These are phyloP conservation scores for Nicotiana benthamiana DNA, from an alignment of 257 asterid genomes.

Conservation along the genomic window DNA sequence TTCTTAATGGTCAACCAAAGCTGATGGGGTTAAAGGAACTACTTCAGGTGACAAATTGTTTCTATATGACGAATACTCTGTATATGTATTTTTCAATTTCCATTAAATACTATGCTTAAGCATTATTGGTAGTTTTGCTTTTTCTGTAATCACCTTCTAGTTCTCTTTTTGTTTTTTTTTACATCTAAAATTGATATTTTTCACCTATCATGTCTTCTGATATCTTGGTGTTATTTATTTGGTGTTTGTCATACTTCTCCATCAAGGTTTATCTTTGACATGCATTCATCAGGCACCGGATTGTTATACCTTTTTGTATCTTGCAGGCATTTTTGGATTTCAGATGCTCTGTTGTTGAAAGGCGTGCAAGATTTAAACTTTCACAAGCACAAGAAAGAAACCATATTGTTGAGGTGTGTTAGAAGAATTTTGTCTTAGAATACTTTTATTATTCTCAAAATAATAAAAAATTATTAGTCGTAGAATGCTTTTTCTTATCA, in stretches of 20 bases:
- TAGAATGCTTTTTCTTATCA: neutral
- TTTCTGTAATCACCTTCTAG: neutral
- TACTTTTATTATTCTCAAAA: no score
- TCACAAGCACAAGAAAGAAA: slow-evolving; percentile 78
- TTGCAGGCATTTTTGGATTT: slow-evolving; percentile 88
- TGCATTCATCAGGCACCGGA: neutral
- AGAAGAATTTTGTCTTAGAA: neutral
- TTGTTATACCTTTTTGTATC: neutral
- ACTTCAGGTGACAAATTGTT: slow-evolving; percentile 66
- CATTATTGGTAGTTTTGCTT: neutral
- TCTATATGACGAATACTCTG: neutral
- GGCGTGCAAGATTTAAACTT: slow-evolving; percentile 80
- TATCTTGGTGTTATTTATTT: neutral
- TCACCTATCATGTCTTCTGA: neutral
- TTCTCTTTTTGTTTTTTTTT: neutral
- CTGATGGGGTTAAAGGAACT: slow-evolving; percentile 90
- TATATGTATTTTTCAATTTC: neutral
- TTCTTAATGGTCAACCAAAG: slow-evolving; percentile 91
- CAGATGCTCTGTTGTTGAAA: slow-evolving; percentile 86
- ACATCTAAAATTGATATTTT: neutral
- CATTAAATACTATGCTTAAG: neutral
- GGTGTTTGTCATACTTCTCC: neutral
- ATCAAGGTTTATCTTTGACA: neutral
- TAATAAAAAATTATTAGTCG: no score
- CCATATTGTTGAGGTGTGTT: slow-evolving; percentile 87